A percentile compares a stretch with the other conserved stretches of the same genome.
Conservation (phyloP, 2,329 filamentous ascomycete genomes). For the Remersonia thermophila region DNA sequence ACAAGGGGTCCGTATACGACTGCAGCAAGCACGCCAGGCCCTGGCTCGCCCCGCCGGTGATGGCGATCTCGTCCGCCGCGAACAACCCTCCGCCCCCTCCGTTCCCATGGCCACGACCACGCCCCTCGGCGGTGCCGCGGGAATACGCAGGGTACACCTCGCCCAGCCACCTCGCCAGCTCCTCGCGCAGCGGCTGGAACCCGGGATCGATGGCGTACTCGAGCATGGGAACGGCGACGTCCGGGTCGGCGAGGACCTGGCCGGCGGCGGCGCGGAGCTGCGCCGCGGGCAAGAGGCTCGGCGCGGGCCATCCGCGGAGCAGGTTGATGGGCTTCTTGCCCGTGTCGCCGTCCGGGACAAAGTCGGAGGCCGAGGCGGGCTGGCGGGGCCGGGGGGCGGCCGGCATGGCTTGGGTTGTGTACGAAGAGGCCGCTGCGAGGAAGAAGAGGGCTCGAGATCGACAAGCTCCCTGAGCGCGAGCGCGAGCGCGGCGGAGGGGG, state of each 20-base stretch:
- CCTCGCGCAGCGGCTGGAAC: slow-evolving; percentile 53
- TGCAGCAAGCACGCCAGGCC: slow-evolving; percentile 65
- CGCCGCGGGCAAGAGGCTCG: slow-evolving; percentile 49
- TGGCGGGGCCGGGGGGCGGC: too few relatives aligned
- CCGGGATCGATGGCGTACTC: slow-evolving; percentile 72
- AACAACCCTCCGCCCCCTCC: background rate
- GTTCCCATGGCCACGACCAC: too few relatives aligned
- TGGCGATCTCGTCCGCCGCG: slow-evolving; percentile 51
- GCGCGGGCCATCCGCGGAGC: slow-evolving; percentile 55
- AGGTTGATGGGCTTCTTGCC: slow-evolving; percentile 44
- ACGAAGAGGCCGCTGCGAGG: too few relatives aligned
- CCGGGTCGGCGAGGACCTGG: slow-evolving; percentile 47
- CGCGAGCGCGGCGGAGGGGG: too few relatives aligned
- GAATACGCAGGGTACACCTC: slow-evolving; percentile 38
- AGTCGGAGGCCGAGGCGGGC: too few relatives aligned
- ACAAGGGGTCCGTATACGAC: slow-evolving; percentile 66
- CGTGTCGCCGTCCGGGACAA: background rate
- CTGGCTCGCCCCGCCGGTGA: slow-evolving; percentile 78
- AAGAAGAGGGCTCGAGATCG: too few relatives aligned
- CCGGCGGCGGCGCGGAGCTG: slow-evolving; percentile 50
- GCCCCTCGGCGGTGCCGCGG: background rate
- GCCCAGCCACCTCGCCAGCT: slow-evolving; percentile 59
- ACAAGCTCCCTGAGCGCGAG: too few relatives aligned
- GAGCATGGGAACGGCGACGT: slow-evolving; percentile 50
- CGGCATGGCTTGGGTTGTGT: too few relatives aligned